Evolutionary conservation across 208 protist genomes (phyloP).

Genomic region (Borovskyia barvae): DNA sequence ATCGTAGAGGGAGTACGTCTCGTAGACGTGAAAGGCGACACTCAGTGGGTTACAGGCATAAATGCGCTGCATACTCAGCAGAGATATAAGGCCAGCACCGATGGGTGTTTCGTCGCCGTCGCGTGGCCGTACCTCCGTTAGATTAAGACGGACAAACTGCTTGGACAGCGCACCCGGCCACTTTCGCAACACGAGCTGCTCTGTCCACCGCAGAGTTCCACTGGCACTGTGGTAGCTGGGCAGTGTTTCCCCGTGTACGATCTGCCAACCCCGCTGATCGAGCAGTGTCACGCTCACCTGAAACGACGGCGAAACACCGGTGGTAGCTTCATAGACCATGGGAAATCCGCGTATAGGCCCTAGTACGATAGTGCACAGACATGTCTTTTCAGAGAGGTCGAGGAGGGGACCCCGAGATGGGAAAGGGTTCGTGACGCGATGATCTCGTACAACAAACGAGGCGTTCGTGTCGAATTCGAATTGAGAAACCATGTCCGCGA

Average conservation of each 20-base stretch:
- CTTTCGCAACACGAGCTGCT: constrained; percentile 82
- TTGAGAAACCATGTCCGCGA: constrained; percentile 25
- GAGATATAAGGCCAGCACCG: constrained; percentile 79
- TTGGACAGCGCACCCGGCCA: constrained; percentile 76
- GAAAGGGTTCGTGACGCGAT: constrained; percentile 20
- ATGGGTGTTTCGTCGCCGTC: constrained; percentile 88
- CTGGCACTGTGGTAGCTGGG: constrained; percentile 86
- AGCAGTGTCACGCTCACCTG: constrained; percentile 83
- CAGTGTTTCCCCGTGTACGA: constrained; percentile 76
- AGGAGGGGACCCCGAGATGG: constrained; percentile 55
- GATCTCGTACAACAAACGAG: constrained; percentile 57
- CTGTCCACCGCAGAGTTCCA: constrained; percentile 77
- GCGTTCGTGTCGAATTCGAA: constrained; percentile 50
- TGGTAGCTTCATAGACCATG: constrained; percentile 76
- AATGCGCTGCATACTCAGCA: constrained; percentile 61
- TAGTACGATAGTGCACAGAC: constrained; percentile 74
- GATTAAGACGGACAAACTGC: constrained; percentile 87
- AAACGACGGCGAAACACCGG: constrained; percentile 78
- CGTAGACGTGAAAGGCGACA: constrained; percentile 89
- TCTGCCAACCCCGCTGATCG: constrained; percentile 83
- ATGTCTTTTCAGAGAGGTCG: constrained; percentile 81
- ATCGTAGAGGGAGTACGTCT: constrained; percentile 90
- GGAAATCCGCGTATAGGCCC: constrained; percentile 84
- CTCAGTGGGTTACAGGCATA: constrained; percentile 57
- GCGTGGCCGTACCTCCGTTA: constrained; percentile 76